Percentiles rank a stretch among this genome's conserved stretches.
These are phyloP conservation scores for Neurospora tetrasperma DNA, from an alignment of 495 filamentous ascomycete species.

Conservation along the genomic window DNA sequence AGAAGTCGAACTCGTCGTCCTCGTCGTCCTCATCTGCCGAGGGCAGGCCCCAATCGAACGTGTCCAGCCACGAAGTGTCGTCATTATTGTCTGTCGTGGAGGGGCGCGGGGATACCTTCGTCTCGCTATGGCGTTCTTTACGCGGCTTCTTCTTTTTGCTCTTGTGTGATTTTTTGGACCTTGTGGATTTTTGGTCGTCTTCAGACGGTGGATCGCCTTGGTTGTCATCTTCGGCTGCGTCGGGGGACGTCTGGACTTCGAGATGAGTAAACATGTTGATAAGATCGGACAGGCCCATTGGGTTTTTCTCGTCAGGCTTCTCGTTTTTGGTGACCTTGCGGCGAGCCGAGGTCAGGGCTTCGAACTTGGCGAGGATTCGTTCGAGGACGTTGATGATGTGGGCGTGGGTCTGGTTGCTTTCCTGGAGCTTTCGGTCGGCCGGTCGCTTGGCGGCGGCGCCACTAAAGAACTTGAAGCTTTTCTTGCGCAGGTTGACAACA, in stretches of 20 bases:
- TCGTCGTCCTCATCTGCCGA: conserved; percentile 4
- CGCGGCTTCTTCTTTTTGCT: conserved; percentile 17
- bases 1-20: conserved; percentile 19
- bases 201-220: conserved; percentile 4
- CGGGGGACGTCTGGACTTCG: conserved; percentile 8
- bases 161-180: not conserved
- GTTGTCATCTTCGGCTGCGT: conserved; percentile 2
- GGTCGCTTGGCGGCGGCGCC: conserved; percentile 5
- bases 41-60: conserved; percentile 6
- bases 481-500: conserved; percentile 20
- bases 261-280: conserved; percentile 22
- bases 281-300: conserved; percentile 9
- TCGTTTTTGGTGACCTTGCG: not conserved
- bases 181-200: not conserved
- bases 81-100: not conserved
- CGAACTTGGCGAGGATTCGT: conserved; percentile 14
- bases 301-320: not conserved
- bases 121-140: conserved; percentile 8
- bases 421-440: conserved; percentile 9
- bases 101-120: not conserved
- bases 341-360: conserved; percentile 4
- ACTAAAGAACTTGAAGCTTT: conserved; percentile 16
- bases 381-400: conserved; percentile 21
- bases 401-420: conserved; percentile 14
- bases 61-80: conserved; percentile 11